Base-by-base conservation (phyloP, 805 yeast species). In the Yarrowia deformans region DNA sequence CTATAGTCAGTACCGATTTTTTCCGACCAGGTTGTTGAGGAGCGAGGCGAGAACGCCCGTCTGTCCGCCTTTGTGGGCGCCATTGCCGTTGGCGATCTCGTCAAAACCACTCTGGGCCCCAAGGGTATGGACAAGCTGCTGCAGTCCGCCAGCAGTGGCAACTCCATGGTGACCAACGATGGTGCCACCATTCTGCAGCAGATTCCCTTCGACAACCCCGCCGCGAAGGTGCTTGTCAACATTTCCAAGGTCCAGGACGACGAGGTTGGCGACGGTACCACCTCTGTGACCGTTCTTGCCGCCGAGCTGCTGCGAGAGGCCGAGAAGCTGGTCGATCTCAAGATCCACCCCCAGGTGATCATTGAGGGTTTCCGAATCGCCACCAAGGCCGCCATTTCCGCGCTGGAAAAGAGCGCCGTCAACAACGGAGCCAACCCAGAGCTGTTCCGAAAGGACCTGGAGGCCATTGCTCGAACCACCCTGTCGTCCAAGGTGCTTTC, bases 201-300 rank as follows among this genome's bases (percentile, higher is more conserved):
- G 1, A 94, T 95, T 74, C 98, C 98, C 16, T 86, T 95, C 73
- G 97, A 93, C 77, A 94, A 95, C 75, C 98, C 98, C 10, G 99
- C 99, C 12, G 99, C 99, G 13, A 93, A 92, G 79, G 93, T 94
- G 70, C 82, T 94, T 73, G 99, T 94, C 68, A 97, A 94, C 77
- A 90, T 94, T 70, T 90, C 97, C 18, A 89, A 96, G 78, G 93
- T 97, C 2, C 99, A 94, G 81, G 99, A 94, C 78, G 97, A 96
- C 70, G 98, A 94, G 79, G 97, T 95, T 72, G 99, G 99, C 70
- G 99, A 94, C 80, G 99, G 99, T 73, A 94, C 99, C 54, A 94
- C 99, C 1, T 90, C 97, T 37, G 99, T 94, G 23, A 91, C 98
- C 0, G 89, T 94, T 40, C 79, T 95, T 70, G 97, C 98, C 1